Evolutionary conservation across 768 basidiomycete genomes (phyloP), one percentile per base, ranked within the genome.

Genomic region (Pleurotus salmoneostramineus): DNA sequence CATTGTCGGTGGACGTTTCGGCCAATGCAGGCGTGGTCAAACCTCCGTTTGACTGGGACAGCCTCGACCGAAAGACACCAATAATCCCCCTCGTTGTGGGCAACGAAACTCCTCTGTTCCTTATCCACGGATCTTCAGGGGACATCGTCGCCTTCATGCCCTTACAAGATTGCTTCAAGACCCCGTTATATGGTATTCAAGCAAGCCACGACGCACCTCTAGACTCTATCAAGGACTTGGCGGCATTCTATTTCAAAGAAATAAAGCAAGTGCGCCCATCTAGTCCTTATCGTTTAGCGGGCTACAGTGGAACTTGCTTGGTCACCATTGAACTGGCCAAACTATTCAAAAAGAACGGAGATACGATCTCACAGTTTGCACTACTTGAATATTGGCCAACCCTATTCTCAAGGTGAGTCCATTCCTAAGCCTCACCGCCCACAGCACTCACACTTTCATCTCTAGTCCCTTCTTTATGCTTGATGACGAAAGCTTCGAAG

Each of bases 231-330:
- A 33, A 47, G 8, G 43, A 43, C 3, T 27, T 64, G 17, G 54
- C 62, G 8, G 32, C 17, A 11, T 65, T 62, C 58, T 67, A 67
- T 51, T 62, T 57, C 46, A 49, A 61, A 27, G 50, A 62, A 34
- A 65, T 67, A 42, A 64, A 63, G 44, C 54, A 27, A 32, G 51
- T 36, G 37, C 62, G 60, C n/a, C 59, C 59, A 10, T 37, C 15
- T 3, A 64, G 66, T 3, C 66, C 66, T 1, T 67, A 67, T 56
- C 62, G 66, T 17, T n/a, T 67, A 5, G 66, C 52, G 3, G 61
- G 61, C 12, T 64, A 46, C 54, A 45, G 44, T 15, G 44, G 44
- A 6, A 45, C 44, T 17, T 45, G 44, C 15, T 17, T 45, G n/a
- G 44, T 45, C 6, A 45, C 44, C 8, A 15, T 45, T 4, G 44